A percentile compares a stretch with the other conserved stretches of the same genome.
phyloP scores from a whole-genome alignment of 306 rosid species.

The Rosa chinensis region DNA sequence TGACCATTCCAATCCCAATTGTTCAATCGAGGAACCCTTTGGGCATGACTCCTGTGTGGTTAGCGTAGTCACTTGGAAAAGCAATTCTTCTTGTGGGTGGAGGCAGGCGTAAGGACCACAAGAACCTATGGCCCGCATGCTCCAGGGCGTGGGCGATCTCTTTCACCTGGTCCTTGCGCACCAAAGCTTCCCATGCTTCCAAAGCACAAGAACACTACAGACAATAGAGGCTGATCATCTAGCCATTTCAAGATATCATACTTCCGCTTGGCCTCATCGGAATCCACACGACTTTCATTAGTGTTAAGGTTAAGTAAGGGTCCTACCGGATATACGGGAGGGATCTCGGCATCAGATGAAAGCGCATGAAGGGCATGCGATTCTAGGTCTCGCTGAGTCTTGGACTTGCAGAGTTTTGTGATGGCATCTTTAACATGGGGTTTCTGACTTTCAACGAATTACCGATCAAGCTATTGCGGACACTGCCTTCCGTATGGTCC shows the following conservation, averaged over 20 bases:
- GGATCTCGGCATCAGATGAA: neutral
- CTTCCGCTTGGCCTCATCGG: neutral
- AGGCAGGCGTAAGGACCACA: conserved; percentile 49
- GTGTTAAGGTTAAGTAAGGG: conserved; percentile 13
- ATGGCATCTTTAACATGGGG: too few species aligned
- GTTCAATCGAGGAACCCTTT: conserved; percentile 54
- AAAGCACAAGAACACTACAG: conserved; percentile 61
- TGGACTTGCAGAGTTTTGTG: neutral
- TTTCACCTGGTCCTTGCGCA: conserved; percentile 22
- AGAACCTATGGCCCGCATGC: conserved; percentile 24
- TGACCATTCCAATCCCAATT: neutral
- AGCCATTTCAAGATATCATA: conserved; percentile 50
- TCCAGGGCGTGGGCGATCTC: conserved; percentile 38
- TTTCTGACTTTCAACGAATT: too few species aligned
- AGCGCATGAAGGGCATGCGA: neutral
- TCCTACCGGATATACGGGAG: conserved; percentile 26
- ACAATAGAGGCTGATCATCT: conserved; percentile 50
- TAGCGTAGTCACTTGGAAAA: neutral
- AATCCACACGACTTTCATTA: neutral
- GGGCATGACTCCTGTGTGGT: conserved; percentile 23
- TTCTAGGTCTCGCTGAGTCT: conserved; percentile 26
- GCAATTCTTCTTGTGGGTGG: conserved; percentile 2
- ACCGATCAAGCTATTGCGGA: neutral
- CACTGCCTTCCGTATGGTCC: neutral
- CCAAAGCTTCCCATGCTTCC: conserved; percentile 44